phyloP scores from a whole-genome alignment of 352 stramenopile genomes.

The Elongisporangium undulatum region DNA sequence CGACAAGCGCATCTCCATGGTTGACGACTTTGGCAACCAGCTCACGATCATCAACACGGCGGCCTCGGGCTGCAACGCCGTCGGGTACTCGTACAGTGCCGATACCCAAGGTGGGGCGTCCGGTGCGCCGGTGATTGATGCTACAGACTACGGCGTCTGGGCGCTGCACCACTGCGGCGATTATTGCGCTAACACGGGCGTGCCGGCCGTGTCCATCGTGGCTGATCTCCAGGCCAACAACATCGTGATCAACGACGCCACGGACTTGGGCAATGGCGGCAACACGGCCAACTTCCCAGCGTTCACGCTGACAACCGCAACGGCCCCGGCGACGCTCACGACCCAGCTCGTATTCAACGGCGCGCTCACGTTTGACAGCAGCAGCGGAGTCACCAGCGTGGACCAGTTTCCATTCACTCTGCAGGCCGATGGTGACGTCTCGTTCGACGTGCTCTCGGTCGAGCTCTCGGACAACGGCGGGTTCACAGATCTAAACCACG shows the following conservation, averaged over 20 bases:
- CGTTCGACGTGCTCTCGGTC: constrained; percentile 52
- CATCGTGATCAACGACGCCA: neutral
- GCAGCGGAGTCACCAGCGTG: constrained; percentile 14
- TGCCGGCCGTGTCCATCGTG: constrained; percentile 41
- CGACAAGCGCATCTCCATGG: constrained; percentile 44
- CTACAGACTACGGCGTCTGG: constrained; percentile 47
- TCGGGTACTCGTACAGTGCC: constrained; percentile 54
- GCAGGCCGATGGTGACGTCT: constrained; percentile 30
- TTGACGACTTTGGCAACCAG: constrained; percentile 42
- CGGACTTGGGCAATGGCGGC: neutral
- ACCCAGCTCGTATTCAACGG: constrained; percentile 11
- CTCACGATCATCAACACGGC: constrained; percentile 28
- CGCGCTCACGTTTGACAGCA: neutral
- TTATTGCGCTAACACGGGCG: constrained; percentile 49
- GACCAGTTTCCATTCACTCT: constrained; percentile 53
- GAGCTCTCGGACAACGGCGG: constrained; percentile 50
- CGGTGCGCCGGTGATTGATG: constrained; percentile 50
- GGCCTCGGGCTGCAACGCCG: constrained; percentile 25
- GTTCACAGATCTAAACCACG: constrained; percentile 58
- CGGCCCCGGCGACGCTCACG: constrained; percentile 10
- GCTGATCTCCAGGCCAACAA: constrained; percentile 23
- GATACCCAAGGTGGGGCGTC: constrained; percentile 65
- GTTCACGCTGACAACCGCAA: constrained; percentile 22
- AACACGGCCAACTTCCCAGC: constrained; percentile 35
- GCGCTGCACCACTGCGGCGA: constrained; percentile 69